Percentiles rank a stretch among this genome's conserved stretches.
Evolutionary conservation across 2,329 filamentous ascomycete species (phyloP).

Genomic region (Apiospora koreana): DNA sequence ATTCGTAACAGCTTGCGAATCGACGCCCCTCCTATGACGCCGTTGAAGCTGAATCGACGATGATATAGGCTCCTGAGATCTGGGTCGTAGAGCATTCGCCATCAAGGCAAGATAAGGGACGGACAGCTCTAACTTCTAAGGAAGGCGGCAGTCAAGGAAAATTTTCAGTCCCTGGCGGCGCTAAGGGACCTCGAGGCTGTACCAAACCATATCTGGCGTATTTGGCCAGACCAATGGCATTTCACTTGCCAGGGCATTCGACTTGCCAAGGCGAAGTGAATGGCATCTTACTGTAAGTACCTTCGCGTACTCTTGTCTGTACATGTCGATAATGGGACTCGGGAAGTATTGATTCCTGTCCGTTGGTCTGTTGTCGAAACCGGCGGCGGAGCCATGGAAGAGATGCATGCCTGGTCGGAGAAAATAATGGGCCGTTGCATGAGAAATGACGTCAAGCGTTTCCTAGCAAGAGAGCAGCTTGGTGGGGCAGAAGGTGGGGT

Average conservation of each 20-base stretch:
- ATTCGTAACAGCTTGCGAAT: not conserved
- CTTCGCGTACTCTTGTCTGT: not conserved
- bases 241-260: not conserved
- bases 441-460: not conserved
- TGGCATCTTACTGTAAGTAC: not conserved
- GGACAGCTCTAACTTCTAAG: not conserved
- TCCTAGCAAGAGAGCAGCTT: not conserved
- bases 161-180: slow-evolving; percentile 3
- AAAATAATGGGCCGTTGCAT: slow-evolving; percentile 6
- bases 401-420: slow-evolving; percentile 7
- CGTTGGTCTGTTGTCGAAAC: not conserved
- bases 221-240: not conserved
- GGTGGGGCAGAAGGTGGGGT: not conserved
- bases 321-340: not conserved
- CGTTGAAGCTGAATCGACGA: not conserved
- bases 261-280: not conserved
- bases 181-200: slow-evolving; percentile 5
- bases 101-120: not conserved
- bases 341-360: not conserved
- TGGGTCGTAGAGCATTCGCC: not conserved
- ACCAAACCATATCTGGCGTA: not conserved
- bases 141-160: not conserved
- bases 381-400: not conserved
- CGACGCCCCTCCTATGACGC: not conserved
- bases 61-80: not conserved